Base-by-base conservation (phyloP, 1,284 basidiomycete species). In the Sporisorium reilianum region DNA sequence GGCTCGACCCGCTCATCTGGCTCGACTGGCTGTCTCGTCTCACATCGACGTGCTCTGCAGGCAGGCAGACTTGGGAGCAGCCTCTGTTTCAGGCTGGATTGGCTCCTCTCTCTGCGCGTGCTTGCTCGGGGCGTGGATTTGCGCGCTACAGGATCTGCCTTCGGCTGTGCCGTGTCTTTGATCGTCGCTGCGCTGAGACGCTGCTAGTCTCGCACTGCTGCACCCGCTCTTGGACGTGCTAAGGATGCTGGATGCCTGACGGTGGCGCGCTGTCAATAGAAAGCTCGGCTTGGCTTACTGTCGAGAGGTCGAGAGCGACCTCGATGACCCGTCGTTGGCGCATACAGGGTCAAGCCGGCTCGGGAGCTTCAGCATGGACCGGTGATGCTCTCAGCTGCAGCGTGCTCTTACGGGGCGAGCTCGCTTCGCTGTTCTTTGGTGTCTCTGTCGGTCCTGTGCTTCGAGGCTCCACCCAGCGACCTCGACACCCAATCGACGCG, bases 101-200 rank as follows among this genome's bases (percentile, higher is more conserved):
- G 45, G 45, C 18, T 18, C 28, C 26, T 38, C 36, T 4, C 36
- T n/a, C 16, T n/a, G 16, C 36, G 16, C 28, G 18, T 46, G 45
- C 26, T 46, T 12, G 30, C 30, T n/a, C n/a, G 16, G 26, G 26
- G n/a, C 16, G n/a, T 30, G 28, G 45, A 46, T 46, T n/a, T 1
- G 16, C 18, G 26, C 26, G 28, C 26, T 26, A 16, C 16, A 46
- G 16, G 45, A 46, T 46, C 45, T 46, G 45, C 45, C 5, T 28
- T 28, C 45, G 45, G 45, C 45, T 46, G 45, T 28, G 26, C 26
- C 45, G 26, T 46, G 45, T 46, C 45, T 46, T 30, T 28, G 45
- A 12, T 12, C 23, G 7, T 20, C 6, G 20, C 18, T 23, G 41
- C 22, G 41, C 41, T 45, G 42, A 25, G 42, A 45, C 42, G 12